Evolutionary conservation across 2,329 filamentous ascomycete species (phyloP).

Genomic region (Pyrenochaeta sp.): DNA sequence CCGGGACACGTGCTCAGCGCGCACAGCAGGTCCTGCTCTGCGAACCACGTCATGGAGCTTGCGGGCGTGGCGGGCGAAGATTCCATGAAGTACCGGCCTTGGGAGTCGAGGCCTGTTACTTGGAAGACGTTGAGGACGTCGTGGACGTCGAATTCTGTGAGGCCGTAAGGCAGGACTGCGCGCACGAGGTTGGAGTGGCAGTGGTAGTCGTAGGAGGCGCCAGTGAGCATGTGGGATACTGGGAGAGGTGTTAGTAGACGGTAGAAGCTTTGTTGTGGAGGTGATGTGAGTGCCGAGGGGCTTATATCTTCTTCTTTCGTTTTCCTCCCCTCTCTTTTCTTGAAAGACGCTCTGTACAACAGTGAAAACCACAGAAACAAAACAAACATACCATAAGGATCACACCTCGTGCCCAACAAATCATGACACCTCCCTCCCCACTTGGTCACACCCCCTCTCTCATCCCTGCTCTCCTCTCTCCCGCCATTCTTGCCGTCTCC

Average conservation of each 20-base stretch:
- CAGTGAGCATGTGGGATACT: constrained; percentile 75
- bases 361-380: constrained; percentile 7
- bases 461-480: constrained; percentile 53
- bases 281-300: too few relatives aligned
- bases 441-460: constrained; percentile 56
- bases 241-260: too few relatives aligned
- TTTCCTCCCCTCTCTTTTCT: too few relatives aligned
- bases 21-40: constrained; percentile 77
- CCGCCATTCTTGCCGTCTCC: constrained; percentile 49
- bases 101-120: constrained; percentile 76
- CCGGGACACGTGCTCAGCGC: constrained; percentile 76
- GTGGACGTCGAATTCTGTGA: constrained; percentile 78
- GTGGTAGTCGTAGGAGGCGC: constrained; percentile 78
- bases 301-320: too few relatives aligned
- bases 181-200: constrained; percentile 84
- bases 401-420: constrained; percentile 81
- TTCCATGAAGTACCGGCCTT: constrained; percentile 62
- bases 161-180: constrained; percentile 71
- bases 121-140: constrained; percentile 89
- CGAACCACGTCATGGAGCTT: constrained; percentile 75
- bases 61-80: constrained; percentile 37
- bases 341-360: too few relatives aligned
- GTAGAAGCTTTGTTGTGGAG: too few relatives aligned
- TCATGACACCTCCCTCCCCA: constrained; percentile 76
- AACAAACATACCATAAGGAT: constrained; percentile 68